Conservation (phyloP, 1,284 basidiomycete genomes). For the Fomes fomentarius region DNA sequence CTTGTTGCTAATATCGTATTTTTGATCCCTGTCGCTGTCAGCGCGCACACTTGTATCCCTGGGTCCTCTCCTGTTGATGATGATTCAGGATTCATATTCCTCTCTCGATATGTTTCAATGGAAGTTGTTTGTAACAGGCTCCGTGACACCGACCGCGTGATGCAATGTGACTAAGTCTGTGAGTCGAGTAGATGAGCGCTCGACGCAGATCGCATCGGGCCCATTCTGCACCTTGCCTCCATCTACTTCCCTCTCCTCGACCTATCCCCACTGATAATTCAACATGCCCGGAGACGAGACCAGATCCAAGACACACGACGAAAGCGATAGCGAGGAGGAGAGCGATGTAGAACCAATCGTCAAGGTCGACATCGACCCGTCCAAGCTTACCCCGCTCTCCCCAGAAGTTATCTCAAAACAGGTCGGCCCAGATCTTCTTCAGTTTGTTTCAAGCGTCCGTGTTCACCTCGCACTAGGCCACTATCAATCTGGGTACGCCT, state of each 20-base stretch:
- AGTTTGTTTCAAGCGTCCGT: no score
- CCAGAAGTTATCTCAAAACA: conserved; percentile 98
- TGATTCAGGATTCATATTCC: conserved; percentile 20
- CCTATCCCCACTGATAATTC: not conserved
- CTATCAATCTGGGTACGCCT: conserved; percentile 79
- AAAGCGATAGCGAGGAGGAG: conserved; percentile 69
- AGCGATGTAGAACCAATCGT: conserved; percentile 55
- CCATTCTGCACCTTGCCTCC: no score
- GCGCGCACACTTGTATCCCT: conserved; percentile 28
- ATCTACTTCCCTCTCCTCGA: not conserved
- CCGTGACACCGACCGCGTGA: not conserved
- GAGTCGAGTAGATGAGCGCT: not conserved
- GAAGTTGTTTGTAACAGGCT: no score
- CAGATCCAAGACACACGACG: conserved; percentile 60
- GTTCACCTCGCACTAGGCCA: no score
- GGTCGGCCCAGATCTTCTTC: conserved; percentile 63
- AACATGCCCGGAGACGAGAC: conserved; percentile 66
- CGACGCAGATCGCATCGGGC: no score
- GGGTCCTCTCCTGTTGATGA: conserved; percentile 18
- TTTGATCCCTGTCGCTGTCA: conserved; percentile 28
- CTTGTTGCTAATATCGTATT: conserved; percentile 25
- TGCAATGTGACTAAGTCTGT: no score
- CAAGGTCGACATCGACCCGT: conserved; percentile 72
- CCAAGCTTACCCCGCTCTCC: conserved; percentile 87
- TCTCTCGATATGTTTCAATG: no score